phyloP scores from a whole-genome alignment of 2,329 filamentous ascomycete genomes.

The Monilinia fructicola region DNA sequence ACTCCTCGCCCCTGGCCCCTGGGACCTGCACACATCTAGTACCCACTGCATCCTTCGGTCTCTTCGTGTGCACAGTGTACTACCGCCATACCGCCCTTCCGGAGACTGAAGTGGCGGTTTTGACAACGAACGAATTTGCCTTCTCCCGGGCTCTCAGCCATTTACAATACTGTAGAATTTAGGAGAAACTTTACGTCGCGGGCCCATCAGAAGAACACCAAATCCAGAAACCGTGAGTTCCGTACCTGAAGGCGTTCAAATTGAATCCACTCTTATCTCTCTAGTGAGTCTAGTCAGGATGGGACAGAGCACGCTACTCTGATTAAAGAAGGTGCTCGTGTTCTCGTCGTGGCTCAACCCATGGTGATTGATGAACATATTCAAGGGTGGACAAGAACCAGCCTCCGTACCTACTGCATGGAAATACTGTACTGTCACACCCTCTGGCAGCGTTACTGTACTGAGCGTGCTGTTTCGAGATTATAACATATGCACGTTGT shows the following conservation, averaged over 20 bases:
- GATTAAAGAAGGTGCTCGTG: constrained; percentile 16
- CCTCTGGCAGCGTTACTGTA: background rate
- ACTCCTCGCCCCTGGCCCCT: too few relatives aligned
- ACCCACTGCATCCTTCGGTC: background rate
- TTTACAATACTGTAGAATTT: background rate
- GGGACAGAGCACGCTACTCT: constrained; percentile 6
- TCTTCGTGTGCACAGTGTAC: too few relatives aligned
- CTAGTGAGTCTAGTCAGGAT: background rate
- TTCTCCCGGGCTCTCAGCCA: background rate
- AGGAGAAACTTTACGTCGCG: background rate
- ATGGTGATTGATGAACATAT: background rate
- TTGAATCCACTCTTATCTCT: background rate
- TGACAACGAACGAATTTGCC: background rate
- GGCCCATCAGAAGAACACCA: background rate
- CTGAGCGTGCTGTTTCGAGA: background rate
- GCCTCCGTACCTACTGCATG: background rate
- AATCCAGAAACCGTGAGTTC: background rate
- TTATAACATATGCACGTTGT: background rate
- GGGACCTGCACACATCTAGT: background rate
- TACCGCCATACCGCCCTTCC: background rate
- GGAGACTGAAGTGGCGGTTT: background rate
- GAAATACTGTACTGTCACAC: too few relatives aligned
- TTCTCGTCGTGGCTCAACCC: background rate
- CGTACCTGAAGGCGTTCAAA: constrained; percentile 1
- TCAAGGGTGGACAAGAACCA: background rate